Conservation (phyloP, 176 grass and related monocot genomes). For the Raddia guianensis region DNA sequence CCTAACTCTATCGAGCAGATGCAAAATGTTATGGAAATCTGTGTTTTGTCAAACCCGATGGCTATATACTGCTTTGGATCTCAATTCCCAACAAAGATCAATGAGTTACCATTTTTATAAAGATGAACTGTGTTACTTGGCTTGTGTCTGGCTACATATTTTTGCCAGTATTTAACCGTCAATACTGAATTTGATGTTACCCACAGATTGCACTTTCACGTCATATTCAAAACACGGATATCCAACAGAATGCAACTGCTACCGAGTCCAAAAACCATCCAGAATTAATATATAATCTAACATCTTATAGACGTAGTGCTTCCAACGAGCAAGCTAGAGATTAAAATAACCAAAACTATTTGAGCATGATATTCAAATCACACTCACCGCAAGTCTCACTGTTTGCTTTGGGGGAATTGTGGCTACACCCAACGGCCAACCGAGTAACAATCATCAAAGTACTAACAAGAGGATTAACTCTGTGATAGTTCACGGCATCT, state of each 20-base stretch:
- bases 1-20: not conserved
- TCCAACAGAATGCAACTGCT: not conserved
- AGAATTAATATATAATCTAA: not conserved
- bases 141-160: not conserved
- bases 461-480: conserved; percentile 30
- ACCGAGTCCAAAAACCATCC: not conserved
- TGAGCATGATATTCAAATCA: not conserved
- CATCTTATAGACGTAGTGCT: not conserved
- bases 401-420: not conserved
- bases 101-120: too few relatives aligned
- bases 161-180: not conserved
- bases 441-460: not conserved
- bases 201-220: too few relatives aligned
- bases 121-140: not conserved
- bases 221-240: not conserved
- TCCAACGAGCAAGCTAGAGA: not conserved
- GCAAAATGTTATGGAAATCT: not conserved
- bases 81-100: not conserved
- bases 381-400: not conserved
- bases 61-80: not conserved
- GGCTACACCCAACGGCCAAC: not conserved
- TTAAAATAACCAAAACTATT: not conserved
- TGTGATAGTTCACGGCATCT: conserved; percentile 80
- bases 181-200: not conserved
- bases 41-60: not conserved